Evolutionary conservation across 306 rosid genomes (phyloP), one percentile per base, ranked within the genome.

Genomic region (Biancaea sappan): DNA sequence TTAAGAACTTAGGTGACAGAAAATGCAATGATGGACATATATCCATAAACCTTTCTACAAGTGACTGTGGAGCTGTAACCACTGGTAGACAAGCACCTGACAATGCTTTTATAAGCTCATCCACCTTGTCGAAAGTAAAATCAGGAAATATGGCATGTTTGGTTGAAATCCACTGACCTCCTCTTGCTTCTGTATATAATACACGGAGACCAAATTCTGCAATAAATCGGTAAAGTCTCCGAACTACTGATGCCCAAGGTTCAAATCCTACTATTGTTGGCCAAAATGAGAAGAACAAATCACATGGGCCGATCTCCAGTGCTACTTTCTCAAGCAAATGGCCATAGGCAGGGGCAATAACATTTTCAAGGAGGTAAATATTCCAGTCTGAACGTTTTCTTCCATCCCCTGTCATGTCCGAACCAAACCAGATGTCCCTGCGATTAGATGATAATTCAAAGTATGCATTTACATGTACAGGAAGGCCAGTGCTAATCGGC

Each of bases 361-460:
- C 94, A 81, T 90, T 85, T 82, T 94, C 92, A 78, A 94, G 98
- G 77, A 94, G 89, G 77, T 91, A 91, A 72, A 90, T 85, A 83
- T 94, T 94, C 98, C 98, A 94, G 38, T 94, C 97, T 81, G 98
- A 91, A 35, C 98, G 97, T 74, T 91, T 91, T 84, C 91, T 91
- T 75, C 98, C 98, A 74, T 91, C 97, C 57, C 98, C 98, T 47
- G 96, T 84, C 98, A 94, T 94, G 79, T 94, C 97, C 54, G 92
- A 86, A 67, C 98, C 98, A 77, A 91, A 91, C 98, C 98, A 94
- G 80, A 94, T 91, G 87, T 94, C 98, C 83, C 98, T 89, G 61
- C 98, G 89, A 89, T 94, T 91, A 74, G 98, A 94, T 53, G 98
- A 94, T 84, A 94, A 83, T 75, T 94, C 98, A 69, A 94, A 94